phyloP scores from a whole-genome alignment of 441 rosid species.

The Populus trichocarpa region DNA sequence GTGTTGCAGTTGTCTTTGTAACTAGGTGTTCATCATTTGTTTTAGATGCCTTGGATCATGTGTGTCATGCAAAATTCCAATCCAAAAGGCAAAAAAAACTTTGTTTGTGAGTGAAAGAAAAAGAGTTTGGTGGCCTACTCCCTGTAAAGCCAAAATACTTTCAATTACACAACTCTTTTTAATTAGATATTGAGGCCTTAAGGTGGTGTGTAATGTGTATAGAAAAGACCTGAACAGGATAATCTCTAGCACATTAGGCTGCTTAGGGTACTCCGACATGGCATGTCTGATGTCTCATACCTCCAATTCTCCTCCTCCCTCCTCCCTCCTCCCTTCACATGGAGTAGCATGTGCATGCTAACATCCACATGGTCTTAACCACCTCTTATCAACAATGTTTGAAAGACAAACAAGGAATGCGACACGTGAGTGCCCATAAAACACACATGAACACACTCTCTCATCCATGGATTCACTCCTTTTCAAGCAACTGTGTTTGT shows the following conservation, averaged over 20 bases:
- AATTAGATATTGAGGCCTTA: not conserved
- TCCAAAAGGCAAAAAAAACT: conserved; percentile 18
- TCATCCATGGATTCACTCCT: not conserved
- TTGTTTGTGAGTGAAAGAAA: conserved; percentile 21
- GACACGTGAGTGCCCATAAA: not conserved
- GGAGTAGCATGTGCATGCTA: conserved; percentile 28
- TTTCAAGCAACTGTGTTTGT: not conserved
- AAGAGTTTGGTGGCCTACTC: conserved; percentile 39
- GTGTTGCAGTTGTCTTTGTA: conserved; percentile 18
- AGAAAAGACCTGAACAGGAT: not conserved
- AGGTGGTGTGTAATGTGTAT: not conserved
- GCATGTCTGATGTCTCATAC: not conserved
- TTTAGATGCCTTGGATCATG: conserved; percentile 42
- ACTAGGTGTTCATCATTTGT: conserved; percentile 26
- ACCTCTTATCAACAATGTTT: not conserved
- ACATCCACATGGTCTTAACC: conserved; percentile 24
- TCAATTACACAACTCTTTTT: conserved; percentile 1
- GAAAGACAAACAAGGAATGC: not conserved
- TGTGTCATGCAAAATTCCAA: conserved; percentile 40
- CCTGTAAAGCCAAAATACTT: conserved; percentile 36
- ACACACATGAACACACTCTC: not conserved
- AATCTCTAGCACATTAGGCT: not conserved
- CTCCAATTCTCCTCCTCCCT: not conserved
- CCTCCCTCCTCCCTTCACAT: conserved; percentile 25
- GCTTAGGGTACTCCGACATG: not conserved